These are phyloP conservation scores for Sungouiella thailandica DNA, from an alignment of 805 yeast species.

Conservation along the genomic window DNA sequence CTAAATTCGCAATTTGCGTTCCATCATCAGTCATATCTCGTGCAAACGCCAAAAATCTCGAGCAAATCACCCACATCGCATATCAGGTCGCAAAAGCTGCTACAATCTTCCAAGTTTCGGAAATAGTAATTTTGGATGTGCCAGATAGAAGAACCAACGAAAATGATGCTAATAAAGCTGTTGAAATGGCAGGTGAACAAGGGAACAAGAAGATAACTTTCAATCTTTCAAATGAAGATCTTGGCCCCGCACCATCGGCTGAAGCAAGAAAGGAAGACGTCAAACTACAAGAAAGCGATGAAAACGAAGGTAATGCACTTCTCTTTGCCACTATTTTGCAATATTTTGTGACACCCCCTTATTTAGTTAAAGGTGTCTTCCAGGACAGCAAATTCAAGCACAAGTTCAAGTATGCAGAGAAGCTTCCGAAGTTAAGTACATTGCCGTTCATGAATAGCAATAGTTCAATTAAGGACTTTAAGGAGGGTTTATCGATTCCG, in stretches of 20 bases:
- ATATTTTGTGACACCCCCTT: constrained; percentile 81
- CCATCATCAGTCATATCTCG: constrained; percentile 61
- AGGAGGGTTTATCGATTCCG: constrained; percentile 61
- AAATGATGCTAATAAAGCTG: constrained; percentile 20
- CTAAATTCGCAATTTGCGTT: constrained; percentile 57
- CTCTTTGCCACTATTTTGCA: constrained; percentile 68
- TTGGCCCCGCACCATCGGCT: too few relatives aligned
- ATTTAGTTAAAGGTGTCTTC: constrained; percentile 64
- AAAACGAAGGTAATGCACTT: constrained; percentile 36
- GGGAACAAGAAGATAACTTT: constrained; percentile 30
- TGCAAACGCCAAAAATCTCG: constrained; percentile 56
- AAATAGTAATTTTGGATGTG: constrained; percentile 65
- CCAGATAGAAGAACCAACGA: constrained; percentile 23
- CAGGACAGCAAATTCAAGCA: constrained; percentile 32
- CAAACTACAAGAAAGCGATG: constrained; percentile 10
- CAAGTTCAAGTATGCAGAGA: constrained; percentile 59
- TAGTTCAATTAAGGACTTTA: constrained; percentile 31
- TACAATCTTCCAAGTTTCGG: constrained; percentile 64
- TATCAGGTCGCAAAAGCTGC: constrained; percentile 80
- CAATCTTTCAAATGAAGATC: constrained; percentile 26
- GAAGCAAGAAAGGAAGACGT: constrained; percentile 9
- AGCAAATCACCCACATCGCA: constrained; percentile 67
- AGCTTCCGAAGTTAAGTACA: constrained; percentile 65
- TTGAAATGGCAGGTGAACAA: constrained; percentile 18
- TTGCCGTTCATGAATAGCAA: constrained; percentile 67